Conservation (phyloP, 768 basidiomycete species). For the Podaxis mareebaensis region DNA sequence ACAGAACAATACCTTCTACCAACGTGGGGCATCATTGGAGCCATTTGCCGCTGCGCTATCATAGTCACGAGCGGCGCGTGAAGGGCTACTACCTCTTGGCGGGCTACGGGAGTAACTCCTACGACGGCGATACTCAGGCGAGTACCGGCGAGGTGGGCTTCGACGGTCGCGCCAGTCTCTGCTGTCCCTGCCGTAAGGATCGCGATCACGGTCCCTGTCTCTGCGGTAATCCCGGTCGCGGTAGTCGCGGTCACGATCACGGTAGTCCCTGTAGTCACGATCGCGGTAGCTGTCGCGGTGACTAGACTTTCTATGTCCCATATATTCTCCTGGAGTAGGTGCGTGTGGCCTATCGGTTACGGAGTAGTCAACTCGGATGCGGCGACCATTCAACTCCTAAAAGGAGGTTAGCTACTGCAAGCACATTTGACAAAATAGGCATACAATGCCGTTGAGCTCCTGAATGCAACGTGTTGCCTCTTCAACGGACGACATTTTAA, state of each 20-base stretch:
- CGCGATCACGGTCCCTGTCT: constrained; percentile 53
- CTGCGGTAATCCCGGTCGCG: constrained; percentile 45
- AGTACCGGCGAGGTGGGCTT: constrained; percentile 73
- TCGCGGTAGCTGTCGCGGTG: constrained; percentile 38
- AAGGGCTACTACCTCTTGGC: constrained; percentile 61
- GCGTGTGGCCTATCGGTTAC: constrained; percentile 93
- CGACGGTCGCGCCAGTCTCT: constrained; percentile 82
- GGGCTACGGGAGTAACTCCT: constrained; percentile 81
- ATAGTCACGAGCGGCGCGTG: constrained; percentile 29
- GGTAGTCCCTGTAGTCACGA: constrained; percentile 36
- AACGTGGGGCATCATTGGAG: constrained; percentile 46
- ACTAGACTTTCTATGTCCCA: constrained; percentile 78
- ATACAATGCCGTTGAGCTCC: constrained; percentile 88
- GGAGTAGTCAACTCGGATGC: constrained; percentile 96
- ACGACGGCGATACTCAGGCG: constrained; percentile 75
- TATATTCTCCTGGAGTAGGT: constrained; percentile 97
- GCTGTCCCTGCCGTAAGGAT: constrained; percentile 69
- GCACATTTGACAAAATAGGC: constrained; percentile 29
- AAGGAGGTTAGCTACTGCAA: constrained; percentile 15
- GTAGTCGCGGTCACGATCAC: constrained; percentile 34
- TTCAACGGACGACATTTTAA: constrained; percentile 87
- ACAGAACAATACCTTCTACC: constrained; percentile 48
- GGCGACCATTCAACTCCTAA: constrained; percentile 91
- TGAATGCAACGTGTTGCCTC: constrained; percentile 88
- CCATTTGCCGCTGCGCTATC: constrained; percentile 25